Evolutionary conservation across 2,329 filamentous ascomycete species (phyloP), one percentile per base, ranked within the genome.

Genomic region (Colletotrichum simmondsii): DNA sequence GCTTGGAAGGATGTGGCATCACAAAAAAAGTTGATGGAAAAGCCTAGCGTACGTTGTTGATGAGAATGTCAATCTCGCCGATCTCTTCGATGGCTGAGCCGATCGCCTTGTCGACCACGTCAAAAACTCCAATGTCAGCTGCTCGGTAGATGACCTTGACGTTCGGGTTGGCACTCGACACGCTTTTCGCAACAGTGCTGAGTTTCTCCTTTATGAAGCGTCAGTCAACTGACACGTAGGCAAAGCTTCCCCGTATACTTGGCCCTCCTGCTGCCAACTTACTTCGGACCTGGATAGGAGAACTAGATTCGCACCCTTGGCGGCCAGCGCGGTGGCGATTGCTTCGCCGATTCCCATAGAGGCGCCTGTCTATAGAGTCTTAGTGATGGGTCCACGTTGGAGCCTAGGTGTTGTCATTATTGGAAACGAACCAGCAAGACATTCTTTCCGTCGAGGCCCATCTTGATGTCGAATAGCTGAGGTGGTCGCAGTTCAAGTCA

Each of bases 301-400:
- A n/a, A 84, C 80, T 5, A 87, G 68, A 14, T 83, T 85, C 5
- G 82, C 83, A 2, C 81, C 80, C 61, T 82, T 78, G 14, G 78
- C 74, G 14, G 83, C 85, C 4, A 86, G 75, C 4, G 80, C 76
- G 5, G 76, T 75, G 7, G 85, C 84, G 28, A 87, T 86, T 5
- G 83, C 80, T 56, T 82, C 82, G 22, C 85, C 86, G 46, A 87
- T 87, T 54, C 85, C 85, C 83, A 85, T 86, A 2, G 81, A 84
- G 26, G 82, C 84, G n/a, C 83, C 83, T 1, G 81, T 86, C 77
- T 65, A 16, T 26, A 16, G 11, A 42, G n/a, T 14, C 1, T 42
- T 16, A n/a, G 32, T 12, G 11, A 35, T 35, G 32, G 0, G 0
- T 35, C 32, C 11, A 2, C 0, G 11, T 35, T 35, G 11, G 0